Percentiles rank a stretch among this genome's conserved stretches.
Conservation (phyloP, 805 yeast genomes). For the Myxozyma udenii region DNA sequence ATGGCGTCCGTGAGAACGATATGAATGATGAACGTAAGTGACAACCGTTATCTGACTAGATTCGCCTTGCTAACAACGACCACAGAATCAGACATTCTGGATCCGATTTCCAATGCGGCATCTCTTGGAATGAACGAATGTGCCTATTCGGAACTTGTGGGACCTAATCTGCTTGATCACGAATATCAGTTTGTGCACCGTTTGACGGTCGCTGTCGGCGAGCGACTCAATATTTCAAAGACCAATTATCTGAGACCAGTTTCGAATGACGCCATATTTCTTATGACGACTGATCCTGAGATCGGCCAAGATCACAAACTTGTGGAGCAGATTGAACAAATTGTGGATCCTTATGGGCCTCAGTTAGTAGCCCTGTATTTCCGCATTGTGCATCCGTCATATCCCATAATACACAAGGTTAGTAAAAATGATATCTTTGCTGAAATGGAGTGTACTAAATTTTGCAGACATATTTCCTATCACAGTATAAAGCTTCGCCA, state of each 20-base stretch:
- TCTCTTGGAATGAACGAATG: constrained; percentile 33
- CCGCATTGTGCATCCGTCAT: constrained; percentile 32
- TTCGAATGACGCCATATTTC: constrained; percentile 30
- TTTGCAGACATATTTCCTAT: constrained; percentile 21
- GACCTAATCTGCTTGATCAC: constrained; percentile 28
- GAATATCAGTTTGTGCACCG: constrained; percentile 29
- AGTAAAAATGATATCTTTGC: not conserved
- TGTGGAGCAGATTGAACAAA: constrained; percentile 26
- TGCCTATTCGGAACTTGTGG: constrained; percentile 32
- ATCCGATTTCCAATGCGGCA: constrained; percentile 24
- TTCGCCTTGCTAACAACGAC: not conserved
- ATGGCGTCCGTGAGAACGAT: constrained; percentile 2
- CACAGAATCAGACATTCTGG: constrained; percentile 19
- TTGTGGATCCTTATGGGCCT: constrained; percentile 30
- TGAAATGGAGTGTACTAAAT: too few relatives aligned
- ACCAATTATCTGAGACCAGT: constrained; percentile 31
- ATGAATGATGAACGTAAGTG: constrained; percentile 14
- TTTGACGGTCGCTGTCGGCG: constrained; percentile 17
- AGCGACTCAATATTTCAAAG: constrained; percentile 22
- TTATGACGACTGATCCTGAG: constrained; percentile 31
- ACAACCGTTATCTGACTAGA: not conserved
- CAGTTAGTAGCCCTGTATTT: constrained; percentile 31
- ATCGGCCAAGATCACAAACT: constrained; percentile 23
- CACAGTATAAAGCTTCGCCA: constrained; percentile 25
- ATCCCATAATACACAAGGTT: constrained; percentile 33